Conservation (phyloP, 108 stramenopile species). For the Cyclotella sp. region DNA sequence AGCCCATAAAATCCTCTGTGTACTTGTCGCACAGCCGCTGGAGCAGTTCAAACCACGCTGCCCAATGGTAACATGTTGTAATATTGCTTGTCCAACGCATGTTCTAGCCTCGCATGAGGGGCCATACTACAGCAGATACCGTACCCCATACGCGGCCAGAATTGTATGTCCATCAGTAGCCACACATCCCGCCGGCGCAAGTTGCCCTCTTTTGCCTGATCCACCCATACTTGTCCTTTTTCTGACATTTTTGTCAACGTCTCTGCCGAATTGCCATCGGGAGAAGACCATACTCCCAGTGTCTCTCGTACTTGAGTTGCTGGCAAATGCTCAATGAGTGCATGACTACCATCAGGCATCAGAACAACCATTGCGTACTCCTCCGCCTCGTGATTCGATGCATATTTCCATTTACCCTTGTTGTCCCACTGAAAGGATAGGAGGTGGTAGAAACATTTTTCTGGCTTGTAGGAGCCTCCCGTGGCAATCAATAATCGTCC, state of each 20-base stretch:
- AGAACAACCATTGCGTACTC: too few species aligned
- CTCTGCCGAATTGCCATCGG: background rate
- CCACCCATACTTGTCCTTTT: background rate
- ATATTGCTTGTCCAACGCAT: background rate
- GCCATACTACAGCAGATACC: background rate
- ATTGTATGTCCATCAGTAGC: too few species aligned
- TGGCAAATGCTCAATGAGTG: background rate
- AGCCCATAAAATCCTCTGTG: background rate
- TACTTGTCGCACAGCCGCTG: background rate
- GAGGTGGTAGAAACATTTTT: constrained; percentile 5
- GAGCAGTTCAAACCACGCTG: background rate
- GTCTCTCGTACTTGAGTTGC: background rate
- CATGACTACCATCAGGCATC: background rate
- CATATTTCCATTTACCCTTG: background rate
- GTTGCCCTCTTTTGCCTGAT: background rate
- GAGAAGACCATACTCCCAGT: background rate
- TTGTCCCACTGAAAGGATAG: background rate
- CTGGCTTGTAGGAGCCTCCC: background rate
- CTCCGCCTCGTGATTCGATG: too few species aligned
- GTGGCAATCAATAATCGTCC: background rate
- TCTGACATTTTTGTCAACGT: background rate
- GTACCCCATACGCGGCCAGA: background rate
- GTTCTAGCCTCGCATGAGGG: background rate
- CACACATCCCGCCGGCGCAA: background rate
- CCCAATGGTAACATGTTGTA: background rate